Evolutionary conservation across 192 early-diverging fungal species (phyloP).

Genomic region (Funneliformis mosseae): DNA sequence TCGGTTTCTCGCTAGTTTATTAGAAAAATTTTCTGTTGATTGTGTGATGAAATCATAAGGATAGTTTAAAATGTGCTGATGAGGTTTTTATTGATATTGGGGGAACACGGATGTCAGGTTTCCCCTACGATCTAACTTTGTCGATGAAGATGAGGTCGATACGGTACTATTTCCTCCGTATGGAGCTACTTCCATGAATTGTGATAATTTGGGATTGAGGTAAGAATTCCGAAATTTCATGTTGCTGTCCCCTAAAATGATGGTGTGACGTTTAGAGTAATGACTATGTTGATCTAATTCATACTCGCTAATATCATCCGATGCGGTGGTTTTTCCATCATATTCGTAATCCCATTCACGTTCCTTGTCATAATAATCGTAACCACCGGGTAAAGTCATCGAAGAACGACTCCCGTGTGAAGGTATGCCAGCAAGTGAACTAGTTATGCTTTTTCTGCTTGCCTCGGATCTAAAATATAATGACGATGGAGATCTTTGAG

Average conservation of each 20-base stretch:
- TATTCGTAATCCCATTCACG: background rate
- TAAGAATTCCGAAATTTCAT: background rate
- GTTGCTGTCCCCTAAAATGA: background rate
- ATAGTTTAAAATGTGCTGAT: too few relatives aligned
- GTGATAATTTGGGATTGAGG: background rate
- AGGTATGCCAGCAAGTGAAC: background rate
- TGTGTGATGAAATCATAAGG: too few relatives aligned
- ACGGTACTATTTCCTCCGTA: background rate
- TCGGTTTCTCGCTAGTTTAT: too few relatives aligned
- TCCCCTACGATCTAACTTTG: background rate
- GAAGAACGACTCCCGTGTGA: background rate
- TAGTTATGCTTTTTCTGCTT: background rate
- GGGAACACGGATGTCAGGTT: background rate
- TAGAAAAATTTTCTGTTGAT: too few relatives aligned
- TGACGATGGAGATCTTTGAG: background rate
- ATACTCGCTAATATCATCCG: background rate
- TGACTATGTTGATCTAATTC: slow-evolving; percentile 4
- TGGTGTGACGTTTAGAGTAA: background rate
- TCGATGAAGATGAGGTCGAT: background rate
- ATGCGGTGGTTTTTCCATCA: background rate
- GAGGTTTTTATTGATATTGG: background rate
- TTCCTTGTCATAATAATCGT: background rate
- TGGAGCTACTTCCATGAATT: background rate
- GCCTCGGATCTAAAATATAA: background rate
- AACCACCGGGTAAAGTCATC: background rate